A percentile compares a stretch with the other conserved stretches of the same genome.
Conservation (phyloP, 495 filamentous ascomycete genomes). For the Trichoderma gamsii region DNA sequence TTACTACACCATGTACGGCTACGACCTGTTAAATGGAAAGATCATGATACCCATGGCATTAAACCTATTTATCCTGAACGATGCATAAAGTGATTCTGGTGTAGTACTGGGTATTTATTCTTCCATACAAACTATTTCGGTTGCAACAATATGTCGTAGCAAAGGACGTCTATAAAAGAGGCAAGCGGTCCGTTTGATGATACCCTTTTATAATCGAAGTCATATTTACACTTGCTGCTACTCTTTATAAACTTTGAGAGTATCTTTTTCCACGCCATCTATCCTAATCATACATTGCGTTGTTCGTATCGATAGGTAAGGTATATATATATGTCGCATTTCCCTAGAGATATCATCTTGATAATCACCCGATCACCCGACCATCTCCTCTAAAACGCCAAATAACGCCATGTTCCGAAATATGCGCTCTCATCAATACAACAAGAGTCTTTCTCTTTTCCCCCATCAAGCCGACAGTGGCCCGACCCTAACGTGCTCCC, state of each 20-base stretch:
- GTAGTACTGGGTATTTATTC: neutral
- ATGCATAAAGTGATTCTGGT: neutral
- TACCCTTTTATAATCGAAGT: no score
- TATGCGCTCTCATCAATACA: neutral
- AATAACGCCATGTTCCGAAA: neutral
- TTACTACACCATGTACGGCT: conserved; percentile 1
- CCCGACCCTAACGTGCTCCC: conserved; percentile 61
- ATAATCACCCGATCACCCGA: no score
- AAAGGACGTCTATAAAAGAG: no score
- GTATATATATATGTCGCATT: no score
- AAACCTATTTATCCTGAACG: neutral
- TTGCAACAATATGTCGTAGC: no score
- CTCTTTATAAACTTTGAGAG: no score
- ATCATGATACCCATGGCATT: conserved; percentile 5
- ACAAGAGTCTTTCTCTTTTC: neutral
- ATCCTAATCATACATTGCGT: no score
- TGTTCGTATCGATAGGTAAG: no score
- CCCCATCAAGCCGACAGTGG: conserved; percentile 38
- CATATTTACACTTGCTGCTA: no score
- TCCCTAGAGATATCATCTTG: no score
- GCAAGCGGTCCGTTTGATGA: no score
- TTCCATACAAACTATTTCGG: neutral
- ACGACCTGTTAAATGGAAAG: conserved; percentile 12
- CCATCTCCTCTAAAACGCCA: neutral
- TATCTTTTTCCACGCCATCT: no score